These are phyloP conservation scores for Fraxinus greggii DNA, from an alignment of 305 asterid species.

Conservation along the genomic window DNA sequence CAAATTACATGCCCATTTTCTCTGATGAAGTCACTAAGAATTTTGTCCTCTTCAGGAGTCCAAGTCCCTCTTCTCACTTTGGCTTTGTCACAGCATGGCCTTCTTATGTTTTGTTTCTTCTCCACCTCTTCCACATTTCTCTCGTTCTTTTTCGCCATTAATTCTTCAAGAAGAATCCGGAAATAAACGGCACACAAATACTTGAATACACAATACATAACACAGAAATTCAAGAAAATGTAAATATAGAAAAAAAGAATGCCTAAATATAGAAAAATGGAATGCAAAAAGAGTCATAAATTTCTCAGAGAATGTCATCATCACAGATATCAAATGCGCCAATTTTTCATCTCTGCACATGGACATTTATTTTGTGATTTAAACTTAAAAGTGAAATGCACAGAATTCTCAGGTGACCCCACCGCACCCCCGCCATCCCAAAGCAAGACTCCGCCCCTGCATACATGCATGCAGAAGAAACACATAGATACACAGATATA, in stretches of 20 bases:
- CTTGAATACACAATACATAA: not conserved
- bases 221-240: not conserved
- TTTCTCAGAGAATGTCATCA: slow-evolving; percentile 14
- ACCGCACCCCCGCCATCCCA: not conserved
- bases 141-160: slow-evolving; percentile 18
- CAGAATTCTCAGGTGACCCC: not conserved
- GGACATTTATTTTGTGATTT: slow-evolving; percentile 36
- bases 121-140: not conserved
- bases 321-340: slow-evolving; percentile 38
- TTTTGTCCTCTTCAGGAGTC: slow-evolving; percentile 56
- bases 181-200: slow-evolving; percentile 21
- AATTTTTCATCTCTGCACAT: slow-evolving; percentile 19
- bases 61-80: slow-evolving; percentile 43
- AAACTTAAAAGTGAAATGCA: not conserved
- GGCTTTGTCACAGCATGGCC: slow-evolving; percentile 44
- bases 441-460: slow-evolving; percentile 17
- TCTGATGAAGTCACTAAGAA: slow-evolving; percentile 53
- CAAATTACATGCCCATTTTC: slow-evolving; percentile 64
- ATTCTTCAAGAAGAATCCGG: not conserved
- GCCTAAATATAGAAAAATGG: not conserved
- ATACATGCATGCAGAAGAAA: slow-evolving; percentile 18
- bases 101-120: slow-evolving; percentile 30
- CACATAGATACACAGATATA: not conserved
- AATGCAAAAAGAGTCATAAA: not conserved
- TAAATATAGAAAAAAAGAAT: not conserved